phyloP scores from a whole-genome alignment of 2,329 filamentous ascomycete genomes.

The Alternaria consortialis region DNA sequence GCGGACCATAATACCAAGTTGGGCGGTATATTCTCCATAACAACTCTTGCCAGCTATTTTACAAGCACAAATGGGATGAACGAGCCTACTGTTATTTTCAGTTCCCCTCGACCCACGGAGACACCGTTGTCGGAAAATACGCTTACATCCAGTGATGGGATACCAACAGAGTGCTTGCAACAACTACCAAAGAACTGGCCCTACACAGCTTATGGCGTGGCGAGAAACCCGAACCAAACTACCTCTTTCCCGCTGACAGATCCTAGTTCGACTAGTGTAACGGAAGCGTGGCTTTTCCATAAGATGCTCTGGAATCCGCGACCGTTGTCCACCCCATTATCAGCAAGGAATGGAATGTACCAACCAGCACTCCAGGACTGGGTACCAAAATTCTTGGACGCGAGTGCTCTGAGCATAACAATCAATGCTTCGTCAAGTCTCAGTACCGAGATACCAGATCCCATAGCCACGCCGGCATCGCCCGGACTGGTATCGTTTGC shows the following conservation, averaged over 20 bases:
- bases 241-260: constrained; percentile 5
- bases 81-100: not conserved
- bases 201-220: constrained; percentile 15
- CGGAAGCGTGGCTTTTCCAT: constrained; percentile 13
- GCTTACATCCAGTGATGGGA: not conserved
- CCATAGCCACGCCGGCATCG: not conserved
- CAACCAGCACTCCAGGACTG: constrained; percentile 7
- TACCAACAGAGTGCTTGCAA: constrained; percentile 16
- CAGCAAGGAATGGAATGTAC: not conserved
- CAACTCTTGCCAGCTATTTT: not conserved
- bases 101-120: not conserved
- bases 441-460: not conserved
- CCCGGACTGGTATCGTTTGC: not conserved
- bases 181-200: constrained; percentile 22
- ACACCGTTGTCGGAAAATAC: not conserved
- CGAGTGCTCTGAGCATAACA: not conserved
- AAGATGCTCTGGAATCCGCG: constrained; percentile 11
- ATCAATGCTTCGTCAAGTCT: not conserved
- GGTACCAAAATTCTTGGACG: not conserved
- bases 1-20: not conserved
- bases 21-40: not conserved
- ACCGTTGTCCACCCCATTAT: constrained; percentile 10
- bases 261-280: not conserved
- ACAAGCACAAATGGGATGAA: not conserved
- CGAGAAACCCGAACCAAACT: not conserved